These are phyloP conservation scores for Fulvia fulva DNA, from an alignment of 2,329 filamentous ascomycete species.

Conservation along the genomic window DNA sequence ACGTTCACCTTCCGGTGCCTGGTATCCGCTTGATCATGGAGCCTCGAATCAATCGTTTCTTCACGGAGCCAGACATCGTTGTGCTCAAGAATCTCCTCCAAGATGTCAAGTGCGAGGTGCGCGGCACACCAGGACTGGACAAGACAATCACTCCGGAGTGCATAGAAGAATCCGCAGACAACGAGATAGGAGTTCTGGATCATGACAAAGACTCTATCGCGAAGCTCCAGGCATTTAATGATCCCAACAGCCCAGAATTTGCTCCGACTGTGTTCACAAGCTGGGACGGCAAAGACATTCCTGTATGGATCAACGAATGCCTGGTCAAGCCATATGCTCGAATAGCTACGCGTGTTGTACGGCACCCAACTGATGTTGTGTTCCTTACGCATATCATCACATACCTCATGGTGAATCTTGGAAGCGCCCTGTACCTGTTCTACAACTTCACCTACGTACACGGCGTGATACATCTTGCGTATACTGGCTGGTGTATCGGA, in stretches of 20 bases:
- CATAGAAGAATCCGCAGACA: not conserved
- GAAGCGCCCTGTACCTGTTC: slow-evolving; percentile 64
- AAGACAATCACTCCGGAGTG: too few species aligned
- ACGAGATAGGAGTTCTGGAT: not conserved
- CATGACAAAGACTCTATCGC: slow-evolving; percentile 36
- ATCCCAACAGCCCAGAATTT: slow-evolving; percentile 46
- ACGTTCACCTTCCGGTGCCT: too few species aligned
- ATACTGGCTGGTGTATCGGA: slow-evolving; percentile 67
- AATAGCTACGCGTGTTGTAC: slow-evolving; percentile 55
- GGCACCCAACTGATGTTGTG: slow-evolving; percentile 67
- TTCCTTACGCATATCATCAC: slow-evolving; percentile 73
- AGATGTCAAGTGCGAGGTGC: slow-evolving; percentile 18
- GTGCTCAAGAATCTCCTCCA: slow-evolving; percentile 37
- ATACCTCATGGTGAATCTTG: slow-evolving; percentile 66
- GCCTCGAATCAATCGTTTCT: slow-evolving; percentile 20
- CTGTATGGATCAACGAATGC: slow-evolving; percentile 43
- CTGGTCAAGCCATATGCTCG: slow-evolving; percentile 58
- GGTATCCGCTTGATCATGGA: too few species aligned
- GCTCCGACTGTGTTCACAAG: slow-evolving; percentile 54
- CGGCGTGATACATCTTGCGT: slow-evolving; percentile 61
- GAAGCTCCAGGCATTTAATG: slow-evolving; percentile 48
- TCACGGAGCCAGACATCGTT: slow-evolving; percentile 38
- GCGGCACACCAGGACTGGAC: not conserved
- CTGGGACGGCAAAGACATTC: slow-evolving; percentile 49
- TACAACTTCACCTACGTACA: slow-evolving; percentile 64